A percentile compares a stretch with the other conserved stretches of the same genome.
Evolutionary conservation across 139 green algal species (phyloP).

Genomic region (Coelastrella sp.): DNA sequence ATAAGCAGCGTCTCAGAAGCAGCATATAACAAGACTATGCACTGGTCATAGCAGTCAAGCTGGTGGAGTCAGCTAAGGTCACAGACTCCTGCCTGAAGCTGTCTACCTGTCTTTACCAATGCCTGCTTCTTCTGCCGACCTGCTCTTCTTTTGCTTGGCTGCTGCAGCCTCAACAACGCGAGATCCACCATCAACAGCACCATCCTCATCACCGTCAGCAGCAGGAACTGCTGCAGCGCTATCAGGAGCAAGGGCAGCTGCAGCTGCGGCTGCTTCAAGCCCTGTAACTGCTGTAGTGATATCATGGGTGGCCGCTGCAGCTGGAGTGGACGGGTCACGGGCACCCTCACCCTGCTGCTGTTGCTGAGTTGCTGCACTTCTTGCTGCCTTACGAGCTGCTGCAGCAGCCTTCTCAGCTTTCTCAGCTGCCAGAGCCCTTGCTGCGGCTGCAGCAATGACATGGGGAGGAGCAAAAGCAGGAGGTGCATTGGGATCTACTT

Average conservation of each 20-base stretch:
- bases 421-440: constrained; percentile 57
- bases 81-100: background rate
- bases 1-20: no score
- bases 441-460: constrained; percentile 65
- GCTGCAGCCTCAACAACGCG: no score
- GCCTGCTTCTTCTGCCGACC: constrained; percentile 43
- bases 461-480: constrained; percentile 63
- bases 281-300: background rate
- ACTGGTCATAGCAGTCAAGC: no score
- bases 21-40: no score
- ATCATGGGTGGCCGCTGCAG: background rate
- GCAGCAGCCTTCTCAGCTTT: constrained; percentile 35
- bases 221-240: background rate
- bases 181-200: constrained; percentile 11
- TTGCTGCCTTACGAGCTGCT: constrained; percentile 15
- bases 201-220: background rate
- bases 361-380: constrained; percentile 23
- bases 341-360: constrained; percentile 19
- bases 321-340: constrained; percentile 3
- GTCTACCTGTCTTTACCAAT: constrained; percentile 36
- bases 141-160: constrained; percentile 32
- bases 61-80: background rate
- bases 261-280: no score
- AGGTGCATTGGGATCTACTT: constrained; percentile 17
- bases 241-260: background rate